phyloP scores from a whole-genome alignment of 2,329 filamentous ascomycete genomes.

The Aureobasidium subglaciale region DNA sequence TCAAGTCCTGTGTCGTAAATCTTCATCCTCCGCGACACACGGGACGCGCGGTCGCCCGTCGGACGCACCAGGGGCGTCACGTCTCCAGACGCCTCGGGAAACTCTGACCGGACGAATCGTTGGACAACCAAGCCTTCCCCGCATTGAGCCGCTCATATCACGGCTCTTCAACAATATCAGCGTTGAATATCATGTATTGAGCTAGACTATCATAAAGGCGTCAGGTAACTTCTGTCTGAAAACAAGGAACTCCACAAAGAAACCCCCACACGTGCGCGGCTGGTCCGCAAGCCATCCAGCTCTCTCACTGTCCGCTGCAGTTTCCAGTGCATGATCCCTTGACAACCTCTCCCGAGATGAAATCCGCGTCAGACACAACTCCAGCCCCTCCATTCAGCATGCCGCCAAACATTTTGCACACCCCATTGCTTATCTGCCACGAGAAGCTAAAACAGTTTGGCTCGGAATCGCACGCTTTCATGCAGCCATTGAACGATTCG shows the following conservation, averaged over 20 bases:
- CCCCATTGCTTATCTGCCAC: neutral
- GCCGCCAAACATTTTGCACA: constrained; percentile 5
- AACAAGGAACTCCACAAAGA: neutral
- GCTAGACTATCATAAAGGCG: neutral
- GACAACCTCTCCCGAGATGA: constrained; percentile 4
- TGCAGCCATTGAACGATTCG: neutral
- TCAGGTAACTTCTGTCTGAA: neutral
- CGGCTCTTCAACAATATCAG: neutral
- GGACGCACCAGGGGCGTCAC: neutral
- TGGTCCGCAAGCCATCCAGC: neutral
- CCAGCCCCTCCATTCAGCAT: constrained; percentile 8
- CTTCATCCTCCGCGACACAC: neutral
- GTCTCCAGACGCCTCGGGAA: neutral
- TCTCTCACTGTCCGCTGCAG: neutral
- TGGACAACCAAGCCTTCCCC: neutral
- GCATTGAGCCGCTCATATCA: neutral
- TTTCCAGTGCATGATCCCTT: constrained; percentile 3
- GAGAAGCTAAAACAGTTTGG: constrained; percentile 5
- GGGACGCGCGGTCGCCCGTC: constrained; percentile 11
- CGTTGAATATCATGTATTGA: neutral
- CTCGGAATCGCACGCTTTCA: neutral
- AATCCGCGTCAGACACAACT: neutral
- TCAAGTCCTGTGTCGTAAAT: neutral
- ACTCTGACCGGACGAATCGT: neutral
- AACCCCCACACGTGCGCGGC: neutral